phyloP scores from a whole-genome alignment of 208 protist species.

The Crithidia fasciculata region DNA sequence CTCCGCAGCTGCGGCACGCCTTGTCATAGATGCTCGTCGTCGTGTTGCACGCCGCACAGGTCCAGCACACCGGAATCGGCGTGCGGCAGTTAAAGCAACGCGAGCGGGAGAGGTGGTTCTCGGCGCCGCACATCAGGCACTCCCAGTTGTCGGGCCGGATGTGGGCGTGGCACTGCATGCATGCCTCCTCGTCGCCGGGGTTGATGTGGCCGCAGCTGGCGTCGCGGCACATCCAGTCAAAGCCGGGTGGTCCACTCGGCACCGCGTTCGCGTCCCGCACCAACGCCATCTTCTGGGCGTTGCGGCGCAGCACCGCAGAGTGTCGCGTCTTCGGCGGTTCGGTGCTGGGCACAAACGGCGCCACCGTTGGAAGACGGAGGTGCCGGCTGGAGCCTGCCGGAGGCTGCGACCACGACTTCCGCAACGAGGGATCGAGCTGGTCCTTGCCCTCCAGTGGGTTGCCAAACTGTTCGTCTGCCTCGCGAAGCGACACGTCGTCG shows the following conservation, averaged over 20 bases:
- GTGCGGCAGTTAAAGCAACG: slow-evolving; percentile 79
- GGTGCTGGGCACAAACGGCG: slow-evolving; percentile 10
- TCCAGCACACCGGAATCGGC: slow-evolving; percentile 78
- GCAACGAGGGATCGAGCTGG: slow-evolving; percentile 25
- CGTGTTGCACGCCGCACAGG: slow-evolving; percentile 55
- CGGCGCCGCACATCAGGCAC: slow-evolving; percentile 76
- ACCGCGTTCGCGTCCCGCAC: slow-evolving; percentile 9
- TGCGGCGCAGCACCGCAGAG: slow-evolving; percentile 4
- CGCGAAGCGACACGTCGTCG: slow-evolving; percentile 59
- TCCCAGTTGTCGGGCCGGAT: slow-evolving; percentile 80
- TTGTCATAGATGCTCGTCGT: slow-evolving; percentile 84
- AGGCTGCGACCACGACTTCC: neutral
- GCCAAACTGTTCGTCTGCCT: slow-evolving; percentile 71
- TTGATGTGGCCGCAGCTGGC: slow-evolving; percentile 69
- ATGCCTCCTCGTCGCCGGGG: slow-evolving; percentile 79
- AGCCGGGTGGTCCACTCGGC: slow-evolving; percentile 67
- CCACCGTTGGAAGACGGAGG: slow-evolving; percentile 17
- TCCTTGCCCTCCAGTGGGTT: slow-evolving; percentile 56
- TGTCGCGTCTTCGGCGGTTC: slow-evolving; percentile 11
- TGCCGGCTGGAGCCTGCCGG: neutral
- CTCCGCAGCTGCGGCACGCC: slow-evolving; percentile 60
- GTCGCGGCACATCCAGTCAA: slow-evolving; percentile 90
- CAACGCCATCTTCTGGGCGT: neutral
- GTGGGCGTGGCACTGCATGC: slow-evolving; percentile 60
- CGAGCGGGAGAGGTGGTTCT: slow-evolving; percentile 78